phyloP scores from a whole-genome alignment of 352 stramenopile genomes.

The Globisporangium yorkense region DNA sequence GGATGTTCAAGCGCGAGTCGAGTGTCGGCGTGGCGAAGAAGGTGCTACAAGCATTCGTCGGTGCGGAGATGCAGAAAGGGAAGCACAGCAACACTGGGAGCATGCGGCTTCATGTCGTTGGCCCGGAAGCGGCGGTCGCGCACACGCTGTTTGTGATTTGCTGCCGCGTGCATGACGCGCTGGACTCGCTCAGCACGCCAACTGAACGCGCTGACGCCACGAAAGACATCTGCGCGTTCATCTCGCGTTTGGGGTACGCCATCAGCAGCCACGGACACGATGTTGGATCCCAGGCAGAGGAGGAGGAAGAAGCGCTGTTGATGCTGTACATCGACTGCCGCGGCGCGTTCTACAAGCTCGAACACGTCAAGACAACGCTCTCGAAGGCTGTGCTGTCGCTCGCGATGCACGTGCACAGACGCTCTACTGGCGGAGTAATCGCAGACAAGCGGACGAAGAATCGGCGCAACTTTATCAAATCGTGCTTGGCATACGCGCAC shows the following conservation, averaged over 20 bases:
- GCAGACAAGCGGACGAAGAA: constrained; percentile 23
- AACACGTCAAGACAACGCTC: constrained; percentile 59
- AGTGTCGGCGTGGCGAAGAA: constrained; percentile 83
- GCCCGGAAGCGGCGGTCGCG: constrained; percentile 67
- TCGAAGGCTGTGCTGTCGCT: constrained; percentile 53
- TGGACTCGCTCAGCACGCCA: constrained; percentile 71
- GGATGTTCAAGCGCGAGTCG: constrained; percentile 79
- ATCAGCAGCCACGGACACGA: neutral
- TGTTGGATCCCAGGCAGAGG: constrained; percentile 12
- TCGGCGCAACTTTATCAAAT: constrained; percentile 78
- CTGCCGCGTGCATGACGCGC: constrained; percentile 74
- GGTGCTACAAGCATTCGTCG: constrained; percentile 74
- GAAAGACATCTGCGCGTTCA: constrained; percentile 77
- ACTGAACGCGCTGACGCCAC: constrained; percentile 51
- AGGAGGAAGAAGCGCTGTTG: constrained; percentile 79
- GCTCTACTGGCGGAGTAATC: constrained; percentile 8
- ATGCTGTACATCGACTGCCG: constrained; percentile 87
- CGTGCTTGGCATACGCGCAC: constrained; percentile 85
- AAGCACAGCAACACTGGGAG: constrained; percentile 17
- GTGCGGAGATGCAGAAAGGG: constrained; percentile 8
- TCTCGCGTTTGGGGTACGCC: constrained; percentile 50
- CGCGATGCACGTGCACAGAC: constrained; percentile 47
- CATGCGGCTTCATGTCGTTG: constrained; percentile 59
- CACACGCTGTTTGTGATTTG: constrained; percentile 86
- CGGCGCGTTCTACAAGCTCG: constrained; percentile 84